Percentiles rank a stretch among this genome's conserved stretches.
Conservation (phyloP, 305 asterid genomes). For the Coffea humblotiana region DNA sequence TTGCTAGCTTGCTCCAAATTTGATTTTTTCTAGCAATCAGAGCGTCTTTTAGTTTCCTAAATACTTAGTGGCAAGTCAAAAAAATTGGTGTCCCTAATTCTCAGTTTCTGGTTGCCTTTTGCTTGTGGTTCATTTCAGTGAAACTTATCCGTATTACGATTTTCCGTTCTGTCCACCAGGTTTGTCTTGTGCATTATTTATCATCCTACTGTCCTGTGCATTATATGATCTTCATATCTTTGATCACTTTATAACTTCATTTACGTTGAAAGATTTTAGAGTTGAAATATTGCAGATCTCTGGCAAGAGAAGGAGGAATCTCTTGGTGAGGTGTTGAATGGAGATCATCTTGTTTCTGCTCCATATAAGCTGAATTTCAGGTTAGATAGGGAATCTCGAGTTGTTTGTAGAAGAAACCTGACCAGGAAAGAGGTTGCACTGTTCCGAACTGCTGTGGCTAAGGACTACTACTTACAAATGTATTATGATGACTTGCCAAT, state of each 20-base stretch:
- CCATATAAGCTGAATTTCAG: slow-evolving; percentile 77
- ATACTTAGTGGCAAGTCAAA: too few relatives aligned
- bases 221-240: too few relatives aligned
- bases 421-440: slow-evolving; percentile 58
- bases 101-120: too few relatives aligned
- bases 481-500: slow-evolving; percentile 89
- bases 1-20: too few relatives aligned
- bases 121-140: slow-evolving; percentile 15
- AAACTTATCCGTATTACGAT: slow-evolving; percentile 28
- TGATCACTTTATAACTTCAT: too few relatives aligned
- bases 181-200: background rate
- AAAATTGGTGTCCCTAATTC: too few relatives aligned
- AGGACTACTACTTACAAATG: slow-evolving; percentile 90
- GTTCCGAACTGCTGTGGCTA: slow-evolving; percentile 66
- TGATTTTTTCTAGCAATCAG: too few relatives aligned
- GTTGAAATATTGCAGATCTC: slow-evolving; percentile 39
- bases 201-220: too few relatives aligned
- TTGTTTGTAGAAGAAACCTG: slow-evolving; percentile 55
- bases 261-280: too few relatives aligned
- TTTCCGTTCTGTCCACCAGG: slow-evolving; percentile 35
- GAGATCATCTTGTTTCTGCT: slow-evolving; percentile 87
- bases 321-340: slow-evolving; percentile 82
- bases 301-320: slow-evolving; percentile 84
- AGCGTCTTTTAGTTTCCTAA: too few relatives aligned
- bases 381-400: slow-evolving; percentile 64